These are phyloP conservation scores for Daldinia caldariorum DNA, from an alignment of 495 filamentous ascomycete species.

Conservation along the genomic window DNA sequence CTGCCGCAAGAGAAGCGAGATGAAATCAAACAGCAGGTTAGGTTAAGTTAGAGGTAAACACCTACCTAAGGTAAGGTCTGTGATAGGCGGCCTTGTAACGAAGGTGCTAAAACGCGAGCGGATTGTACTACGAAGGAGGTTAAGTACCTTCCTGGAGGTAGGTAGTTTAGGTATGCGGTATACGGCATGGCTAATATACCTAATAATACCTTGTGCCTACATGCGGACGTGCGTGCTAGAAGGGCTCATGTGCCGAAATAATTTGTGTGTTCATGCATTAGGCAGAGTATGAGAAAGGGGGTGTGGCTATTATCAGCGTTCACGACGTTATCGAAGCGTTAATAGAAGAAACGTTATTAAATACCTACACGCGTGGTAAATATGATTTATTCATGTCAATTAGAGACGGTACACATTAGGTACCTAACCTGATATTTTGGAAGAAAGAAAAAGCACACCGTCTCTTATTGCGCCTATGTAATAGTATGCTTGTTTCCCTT, in stretches of 20 bases:
- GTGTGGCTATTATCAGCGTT: background rate
- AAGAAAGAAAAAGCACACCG: background rate
- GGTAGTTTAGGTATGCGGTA: background rate
- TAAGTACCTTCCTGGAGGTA: background rate
- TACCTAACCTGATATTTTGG: no score
- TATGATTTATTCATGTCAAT: background rate
- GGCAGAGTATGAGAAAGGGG: background rate
- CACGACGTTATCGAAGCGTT: background rate
- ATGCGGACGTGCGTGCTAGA: background rate
- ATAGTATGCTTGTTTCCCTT: conserved; percentile 2
- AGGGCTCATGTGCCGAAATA: background rate
- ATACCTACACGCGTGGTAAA: background rate
- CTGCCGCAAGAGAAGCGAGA: background rate
- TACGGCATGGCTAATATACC: no score
- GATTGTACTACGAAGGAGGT: no score
- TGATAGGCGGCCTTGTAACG: conserved; percentile 1
- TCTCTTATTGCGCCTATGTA: conserved; percentile 1
- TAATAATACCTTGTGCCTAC: background rate
- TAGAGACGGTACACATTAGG: background rate
- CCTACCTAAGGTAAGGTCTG: background rate
- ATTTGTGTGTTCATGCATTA: background rate
- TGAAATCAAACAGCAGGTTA: background rate
- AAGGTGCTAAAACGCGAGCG: background rate
- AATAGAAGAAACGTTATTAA: background rate
- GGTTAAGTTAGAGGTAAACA: no score